Evolutionary conservation across 2,329 filamentous ascomycete species (phyloP), one percentile per base, ranked within the genome.

Genomic region (Xylariaceae sp.): DNA sequence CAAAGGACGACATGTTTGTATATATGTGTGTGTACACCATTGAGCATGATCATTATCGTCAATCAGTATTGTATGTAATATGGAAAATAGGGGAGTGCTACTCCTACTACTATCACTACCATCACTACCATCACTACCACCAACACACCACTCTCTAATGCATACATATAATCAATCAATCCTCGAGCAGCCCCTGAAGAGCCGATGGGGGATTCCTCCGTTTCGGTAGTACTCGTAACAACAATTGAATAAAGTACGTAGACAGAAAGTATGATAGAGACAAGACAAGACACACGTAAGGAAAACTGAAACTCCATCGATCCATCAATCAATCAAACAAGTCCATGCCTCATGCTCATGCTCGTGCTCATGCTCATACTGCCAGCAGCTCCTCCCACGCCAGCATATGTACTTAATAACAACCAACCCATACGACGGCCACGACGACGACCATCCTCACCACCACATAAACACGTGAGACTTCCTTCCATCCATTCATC

Each of bases 341-440:
- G 40, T 10, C 50, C 53, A 29, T 6, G 10, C n/a, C n/a, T n/a
- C 45, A 54, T 56, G 44, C 54, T 32, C 37, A 18, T n/a, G n/a
- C n/a, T n/a, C n/a, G n/a, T n/a, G n/a, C n/a, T n/a, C n/a, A n/a
- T n/a, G n/a, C n/a, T n/a, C n/a, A n/a, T n/a, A n/a, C n/a, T n/a
- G n/a, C n/a, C n/a, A n/a, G n/a, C n/a, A n/a, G n/a, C n/a, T n/a
- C n/a, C n/a, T n/a, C n/a, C n/a, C n/a, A n/a, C n/a, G n/a, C n/a
- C n/a, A n/a, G n/a, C n/a, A n/a, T n/a, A n/a, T n/a, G n/a, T n/a
- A n/a, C n/a, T n/a, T n/a, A n/a, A n/a, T n/a, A n/a, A n/a, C n/a
- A n/a, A n/a, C n/a, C n/a, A n/a, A n/a, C n/a, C n/a, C n/a, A n/a
- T n/a, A n/a, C n/a, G n/a, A n/a, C n/a, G n/a, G n/a, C n/a, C n/a